Base-by-base conservation (phyloP, 116 monocot genomes). In the Dioscorea cayenensis region DNA sequence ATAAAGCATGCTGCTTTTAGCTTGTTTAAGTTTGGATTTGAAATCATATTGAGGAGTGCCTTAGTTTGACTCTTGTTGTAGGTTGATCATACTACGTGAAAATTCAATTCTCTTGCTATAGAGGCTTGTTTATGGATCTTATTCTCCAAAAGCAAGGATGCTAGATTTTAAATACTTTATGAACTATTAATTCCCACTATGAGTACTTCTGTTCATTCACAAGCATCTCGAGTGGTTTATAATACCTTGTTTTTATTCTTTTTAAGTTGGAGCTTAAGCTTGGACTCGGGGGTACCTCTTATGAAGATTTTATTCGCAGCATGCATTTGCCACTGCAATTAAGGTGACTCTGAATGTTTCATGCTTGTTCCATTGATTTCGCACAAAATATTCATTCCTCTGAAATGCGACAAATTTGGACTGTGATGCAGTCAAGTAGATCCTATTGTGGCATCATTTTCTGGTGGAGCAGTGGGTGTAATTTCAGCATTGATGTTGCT, bases 401-500 rank as follows among this genome's bases (percentile, higher is more conserved):
- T 1, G 38, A 19, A 21, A 64, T 67, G 72, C 67, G 38, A 43
- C 65, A 29, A 51, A 50, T 49, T 72, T 78, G 32, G 66, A 18
- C 64, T 59, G 22, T 77, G 60, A 75, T 85, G 71, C 88, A 95
- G 95, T 81, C 95, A 95, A 79, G 91, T 95, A 4, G 95, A 95
- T 78, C 91, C 95, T 21, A 95, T 91, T 60, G 91, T 95, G 28
- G 91, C 91, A 64, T 95, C 95, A 50, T 95, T 95, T 80, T 84
- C 89, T 0, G 95, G 95, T 71, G 95, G 95, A 28, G 91, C 95
- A 27, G 95, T 95, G 23, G 95, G 91, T 81, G 91, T 95, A 7
- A 91, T 95, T 75, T 95, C 91, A 67, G 87, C 95, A 36, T 68
- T 95, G 71, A 95, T 95, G 95, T 73, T 95, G 62, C 69, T 91